phyloP scores from a whole-genome alignment of 345 rosid species.

The Arabis hirsuta region DNA sequence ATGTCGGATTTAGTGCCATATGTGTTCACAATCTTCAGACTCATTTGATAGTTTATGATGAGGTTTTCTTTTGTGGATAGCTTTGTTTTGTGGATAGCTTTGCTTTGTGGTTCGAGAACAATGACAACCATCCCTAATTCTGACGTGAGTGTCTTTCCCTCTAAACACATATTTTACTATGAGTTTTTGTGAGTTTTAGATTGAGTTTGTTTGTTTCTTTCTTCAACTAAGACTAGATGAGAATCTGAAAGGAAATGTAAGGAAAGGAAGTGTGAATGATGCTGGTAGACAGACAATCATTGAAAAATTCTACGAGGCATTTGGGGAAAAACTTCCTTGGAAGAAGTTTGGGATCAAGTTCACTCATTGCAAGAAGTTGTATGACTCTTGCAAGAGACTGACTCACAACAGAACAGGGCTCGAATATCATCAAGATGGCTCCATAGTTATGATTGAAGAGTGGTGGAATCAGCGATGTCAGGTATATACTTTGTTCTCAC shows the following conservation, averaged over 20 bases:
- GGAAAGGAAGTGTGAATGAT: too few relatives aligned
- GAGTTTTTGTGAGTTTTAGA: too few relatives aligned
- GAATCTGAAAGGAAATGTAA: too few relatives aligned
- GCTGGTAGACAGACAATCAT: too few relatives aligned
- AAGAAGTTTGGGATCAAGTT: neutral
- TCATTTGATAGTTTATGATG: neutral
- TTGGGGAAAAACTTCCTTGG: neutral
- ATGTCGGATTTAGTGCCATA: neutral
- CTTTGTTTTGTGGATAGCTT: too few relatives aligned
- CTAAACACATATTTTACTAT: too few relatives aligned
- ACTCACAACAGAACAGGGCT: neutral
- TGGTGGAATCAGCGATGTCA: slow-evolving; percentile 1
- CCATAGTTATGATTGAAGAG: neutral
- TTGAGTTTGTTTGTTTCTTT: too few relatives aligned
- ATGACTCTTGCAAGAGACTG: too few relatives aligned
- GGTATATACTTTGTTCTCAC: neutral
- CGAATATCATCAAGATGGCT: neutral
- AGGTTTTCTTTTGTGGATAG: neutral
- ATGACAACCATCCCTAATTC: too few relatives aligned
- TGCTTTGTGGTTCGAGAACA: too few relatives aligned
- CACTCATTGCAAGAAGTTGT: neutral
- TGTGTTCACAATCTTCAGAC: neutral
- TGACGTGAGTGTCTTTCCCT: too few relatives aligned
- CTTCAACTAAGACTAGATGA: too few relatives aligned
- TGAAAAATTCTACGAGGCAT: neutral